phyloP scores from a whole-genome alignment of 1,284 basidiomycete genomes.

The Psilocybe mexicana region DNA sequence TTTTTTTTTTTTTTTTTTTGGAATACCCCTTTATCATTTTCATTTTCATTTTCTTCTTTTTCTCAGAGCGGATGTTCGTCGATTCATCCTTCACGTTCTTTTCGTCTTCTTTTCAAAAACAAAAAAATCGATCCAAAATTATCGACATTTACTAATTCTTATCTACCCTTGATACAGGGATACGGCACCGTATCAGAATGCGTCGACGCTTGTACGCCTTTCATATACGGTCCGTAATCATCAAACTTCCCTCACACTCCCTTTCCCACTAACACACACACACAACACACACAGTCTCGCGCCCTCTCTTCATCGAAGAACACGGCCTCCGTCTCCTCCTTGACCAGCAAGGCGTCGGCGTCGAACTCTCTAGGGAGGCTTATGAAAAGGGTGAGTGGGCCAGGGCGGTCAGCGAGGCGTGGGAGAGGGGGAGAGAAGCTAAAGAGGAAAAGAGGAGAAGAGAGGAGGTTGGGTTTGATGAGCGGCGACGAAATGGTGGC shows the following conservation, averaged over 20 bases:
- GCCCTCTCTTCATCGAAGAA: slow-evolving; percentile 79
- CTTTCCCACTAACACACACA: too few species aligned
- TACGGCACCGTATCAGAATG: slow-evolving; percentile 76
- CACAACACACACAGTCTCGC: slow-evolving; percentile 48
- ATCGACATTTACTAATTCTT: not conserved
- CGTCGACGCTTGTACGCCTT: slow-evolving; percentile 70
- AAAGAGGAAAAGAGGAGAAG: slow-evolving; percentile 48
- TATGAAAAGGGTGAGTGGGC: slow-evolving; percentile 78
- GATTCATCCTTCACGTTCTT: not conserved
- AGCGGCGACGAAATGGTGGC: slow-evolving; percentile 22
- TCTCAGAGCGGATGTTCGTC: not conserved
- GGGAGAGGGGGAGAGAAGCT: slow-evolving; percentile 41
- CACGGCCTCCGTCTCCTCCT: slow-evolving; percentile 69
- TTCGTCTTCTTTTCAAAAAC: not conserved
- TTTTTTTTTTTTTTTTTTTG: not conserved
- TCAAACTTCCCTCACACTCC: too few species aligned
- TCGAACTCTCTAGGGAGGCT: slow-evolving; percentile 59
- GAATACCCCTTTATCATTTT: too few species aligned
- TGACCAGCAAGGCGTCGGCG: slow-evolving; percentile 57
- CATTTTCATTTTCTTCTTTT: too few species aligned
- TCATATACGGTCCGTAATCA: slow-evolving; percentile 57
- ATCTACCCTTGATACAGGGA: slow-evolving; percentile 41
- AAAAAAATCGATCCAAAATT: too few species aligned
- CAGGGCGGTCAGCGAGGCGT: slow-evolving; percentile 55
- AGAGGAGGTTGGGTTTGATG: slow-evolving; percentile 18